Conservation (phyloP, 2,329 filamentous ascomycete genomes). For the Herpotrichia juniperi region DNA sequence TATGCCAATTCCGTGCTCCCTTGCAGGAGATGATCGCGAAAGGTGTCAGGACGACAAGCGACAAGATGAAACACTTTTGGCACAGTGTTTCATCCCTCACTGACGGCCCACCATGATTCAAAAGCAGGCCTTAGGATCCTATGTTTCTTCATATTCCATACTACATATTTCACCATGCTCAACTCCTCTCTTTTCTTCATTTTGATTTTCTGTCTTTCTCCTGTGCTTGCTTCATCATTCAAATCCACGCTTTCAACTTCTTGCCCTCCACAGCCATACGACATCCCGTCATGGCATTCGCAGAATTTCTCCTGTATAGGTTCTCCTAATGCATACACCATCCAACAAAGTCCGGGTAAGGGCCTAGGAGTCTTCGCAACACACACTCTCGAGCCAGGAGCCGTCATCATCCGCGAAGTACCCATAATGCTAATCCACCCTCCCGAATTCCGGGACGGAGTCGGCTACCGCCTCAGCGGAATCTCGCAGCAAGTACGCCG, state of each 20-base stretch:
- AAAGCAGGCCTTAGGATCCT: neutral
- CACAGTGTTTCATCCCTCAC: neutral
- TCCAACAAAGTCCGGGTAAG: slow-evolving; percentile 44
- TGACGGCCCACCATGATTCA: neutral
- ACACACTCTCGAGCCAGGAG: slow-evolving; percentile 43
- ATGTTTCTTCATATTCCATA: neutral
- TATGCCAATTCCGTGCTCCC: too few relatives aligned
- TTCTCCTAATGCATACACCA: slow-evolving; percentile 30
- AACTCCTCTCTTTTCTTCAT: neutral
- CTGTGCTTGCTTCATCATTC: neutral
- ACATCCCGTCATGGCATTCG: slow-evolving; percentile 19
- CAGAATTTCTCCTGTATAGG: slow-evolving; percentile 28
- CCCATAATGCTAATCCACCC: slow-evolving; percentile 44
- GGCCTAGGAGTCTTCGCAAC: slow-evolving; percentile 52
- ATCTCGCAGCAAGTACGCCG: slow-evolving; percentile 26
- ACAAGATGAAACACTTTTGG: slow-evolving; percentile 2
- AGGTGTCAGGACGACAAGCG: neutral
- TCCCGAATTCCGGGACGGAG: slow-evolving; percentile 30
- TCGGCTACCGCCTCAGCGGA: slow-evolving; percentile 30
- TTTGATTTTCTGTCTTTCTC: neutral
- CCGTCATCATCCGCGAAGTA: slow-evolving; percentile 48
- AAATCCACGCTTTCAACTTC: slow-evolving; percentile 18
- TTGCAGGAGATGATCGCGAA: neutral
- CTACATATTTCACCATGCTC: neutral
- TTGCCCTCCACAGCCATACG: slow-evolving; percentile 8